Base-by-base conservation (phyloP, 2,329 filamentous ascomycete species). In the Xylaria polymorpha region DNA sequence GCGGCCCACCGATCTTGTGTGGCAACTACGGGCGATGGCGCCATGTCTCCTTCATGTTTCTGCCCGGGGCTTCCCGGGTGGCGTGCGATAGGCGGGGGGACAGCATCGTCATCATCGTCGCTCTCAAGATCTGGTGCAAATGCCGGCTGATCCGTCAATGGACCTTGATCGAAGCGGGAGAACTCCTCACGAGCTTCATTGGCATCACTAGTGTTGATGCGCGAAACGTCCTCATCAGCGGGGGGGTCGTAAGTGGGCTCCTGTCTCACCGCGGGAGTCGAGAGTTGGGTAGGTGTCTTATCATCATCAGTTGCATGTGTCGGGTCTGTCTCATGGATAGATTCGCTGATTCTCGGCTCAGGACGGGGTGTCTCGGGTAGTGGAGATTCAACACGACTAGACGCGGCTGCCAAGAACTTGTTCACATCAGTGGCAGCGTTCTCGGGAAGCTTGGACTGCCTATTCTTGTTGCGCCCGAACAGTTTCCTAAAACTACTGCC, bases 1-100 rank as follows among this genome's bases (percentile, higher is more conserved):
- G 97, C 94, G 0, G 95, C 95, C 96, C 96, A 99, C 64, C 95
- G 90, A 78, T 98, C 94, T 72, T 92, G 86, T 39, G 83, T 82
- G 4, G 84, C 83, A 8, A 79, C 72, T 0, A 73, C 63, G 25
- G 78, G 76, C 3, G 78, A 75, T 32, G 80, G 77, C 35, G 79
- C 72, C 37, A 77, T 75, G 41, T 76, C 72, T 55, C 79, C 74
- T n/a, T 78, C 73, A 68, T 77, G 74, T 55, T 75, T 71, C 46
- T 79, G 73, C n/a, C 78, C 72, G 66, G 77, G 65, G 44, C 70
- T 66, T 51, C 68, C 72, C 10, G 69, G 64, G 67, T 83, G 82
- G 25, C 86, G 82, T 14, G 83, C 80, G 68, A 88, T 88, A 0
- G 87, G 85, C 2, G 86, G 84, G 25, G 86, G 85, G 2, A 81